phyloP scores from a whole-genome alignment of 129 eudicot species.

The Apium graveolens region DNA sequence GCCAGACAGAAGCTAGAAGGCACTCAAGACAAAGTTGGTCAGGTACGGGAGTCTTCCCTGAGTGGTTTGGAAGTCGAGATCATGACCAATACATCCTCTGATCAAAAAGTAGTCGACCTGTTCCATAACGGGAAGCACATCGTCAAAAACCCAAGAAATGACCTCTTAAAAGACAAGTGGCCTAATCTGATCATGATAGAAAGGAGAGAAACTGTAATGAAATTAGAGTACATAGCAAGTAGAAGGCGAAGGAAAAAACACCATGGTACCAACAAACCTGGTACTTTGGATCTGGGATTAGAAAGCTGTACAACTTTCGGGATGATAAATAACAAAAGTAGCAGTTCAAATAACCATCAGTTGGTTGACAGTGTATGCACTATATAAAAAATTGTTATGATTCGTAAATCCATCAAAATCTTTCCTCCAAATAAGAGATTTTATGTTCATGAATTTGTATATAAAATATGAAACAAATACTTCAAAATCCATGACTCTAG shows the following conservation, averaged over 20 bases:
- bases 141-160: background rate
- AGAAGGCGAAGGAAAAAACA: background rate
- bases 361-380: background rate
- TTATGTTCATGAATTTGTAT: too few relatives aligned
- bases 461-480: too few relatives aligned
- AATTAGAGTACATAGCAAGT: background rate
- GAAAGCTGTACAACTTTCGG: too few relatives aligned
- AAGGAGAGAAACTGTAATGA: background rate
- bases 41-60: background rate
- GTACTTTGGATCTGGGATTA: background rate
- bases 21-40: conserved; percentile 7
- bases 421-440: too few relatives aligned
- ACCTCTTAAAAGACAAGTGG: background rate
- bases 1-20: conserved; percentile 50
- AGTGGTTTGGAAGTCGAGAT: conserved; percentile 9
- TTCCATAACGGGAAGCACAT: background rate
- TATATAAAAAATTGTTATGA: too few relatives aligned
- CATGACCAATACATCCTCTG: conserved; percentile 1
- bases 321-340: too few relatives aligned
- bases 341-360: too few relatives aligned
- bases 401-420: too few relatives aligned
- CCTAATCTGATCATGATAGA: conserved; percentile 1
- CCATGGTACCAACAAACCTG: too few relatives aligned
- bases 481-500: too few relatives aligned
- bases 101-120: conserved; percentile 11